Evolutionary conservation across 2,329 filamentous ascomycete species (phyloP).

Genomic region (Boeremia lycopersici): DNA sequence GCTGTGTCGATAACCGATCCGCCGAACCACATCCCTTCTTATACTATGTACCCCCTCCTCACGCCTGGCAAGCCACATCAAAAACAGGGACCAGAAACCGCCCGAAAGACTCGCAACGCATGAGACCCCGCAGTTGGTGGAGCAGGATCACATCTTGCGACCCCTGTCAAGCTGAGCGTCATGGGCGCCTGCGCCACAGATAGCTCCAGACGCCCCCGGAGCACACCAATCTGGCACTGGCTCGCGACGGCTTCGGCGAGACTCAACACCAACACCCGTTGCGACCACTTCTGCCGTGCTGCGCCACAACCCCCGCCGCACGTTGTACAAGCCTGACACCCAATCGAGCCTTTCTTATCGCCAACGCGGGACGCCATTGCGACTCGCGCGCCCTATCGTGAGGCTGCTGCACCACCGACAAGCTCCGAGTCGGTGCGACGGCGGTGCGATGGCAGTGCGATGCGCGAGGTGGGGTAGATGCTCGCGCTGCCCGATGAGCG

Average conservation of each 20-base stretch:
- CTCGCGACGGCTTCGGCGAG: slow-evolving; percentile 6
- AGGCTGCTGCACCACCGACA: background rate
- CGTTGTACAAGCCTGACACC: background rate
- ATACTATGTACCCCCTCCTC: background rate
- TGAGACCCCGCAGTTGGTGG: slow-evolving; percentile 18
- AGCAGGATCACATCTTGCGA: slow-evolving; percentile 9
- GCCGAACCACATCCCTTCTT: background rate
- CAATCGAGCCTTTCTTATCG: background rate
- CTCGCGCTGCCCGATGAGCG: slow-evolving; percentile 8
- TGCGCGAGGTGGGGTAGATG: slow-evolving; percentile 10
- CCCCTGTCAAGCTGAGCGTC: slow-evolving; percentile 14
- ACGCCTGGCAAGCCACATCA: background rate
- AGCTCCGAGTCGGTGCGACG: slow-evolving; percentile 8
- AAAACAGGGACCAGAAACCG: background rate
- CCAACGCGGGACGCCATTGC: background rate
- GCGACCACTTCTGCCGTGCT: slow-evolving; percentile 4
- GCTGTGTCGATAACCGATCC: background rate
- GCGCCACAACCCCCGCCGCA: background rate
- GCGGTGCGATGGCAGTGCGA: slow-evolving; percentile 7
- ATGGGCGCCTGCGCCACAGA: slow-evolving; percentile 16
- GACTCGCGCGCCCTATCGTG: background rate
- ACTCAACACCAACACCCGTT: slow-evolving; percentile 4
- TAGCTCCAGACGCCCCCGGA: slow-evolving; percentile 10
- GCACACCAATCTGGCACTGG: slow-evolving; percentile 1
- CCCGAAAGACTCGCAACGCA: background rate